Evolutionary conservation across 2,329 filamentous ascomycete species (phyloP), one percentile per base, ranked within the genome.

Genomic region (Sporothrix sp.): DNA sequence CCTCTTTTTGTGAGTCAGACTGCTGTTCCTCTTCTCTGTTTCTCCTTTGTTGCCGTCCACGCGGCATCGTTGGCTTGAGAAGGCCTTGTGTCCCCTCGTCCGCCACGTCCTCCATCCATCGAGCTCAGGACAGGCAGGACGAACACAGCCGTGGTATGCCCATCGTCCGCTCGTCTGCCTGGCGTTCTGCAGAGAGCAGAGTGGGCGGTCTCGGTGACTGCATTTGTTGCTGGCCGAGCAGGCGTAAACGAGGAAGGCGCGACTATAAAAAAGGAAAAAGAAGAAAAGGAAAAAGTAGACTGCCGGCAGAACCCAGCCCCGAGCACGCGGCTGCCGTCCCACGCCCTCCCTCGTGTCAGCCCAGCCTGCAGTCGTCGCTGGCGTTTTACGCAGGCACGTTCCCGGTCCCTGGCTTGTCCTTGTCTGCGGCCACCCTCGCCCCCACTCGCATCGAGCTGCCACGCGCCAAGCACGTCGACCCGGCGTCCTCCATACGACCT

Each of bases 151-250:
- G n/a, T n/a, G n/a, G n/a, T n/a, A n/a, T n/a, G n/a, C n/a, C n/a
- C n/a, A n/a, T n/a, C n/a, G n/a, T n/a, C n/a, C n/a, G n/a, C n/a
- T n/a, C n/a, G n/a, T n/a, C n/a, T n/a, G n/a, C n/a, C n/a, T n/a
- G n/a, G n/a, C n/a, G n/a, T n/a, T n/a, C n/a, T n/a, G n/a, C n/a
- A n/a, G n/a, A n/a, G n/a, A 28, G 30, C 18, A 21, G 32, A 23
- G 40, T n/a, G 27, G 40, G 40, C 40, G 33, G 42, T 35, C 42
- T 45, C 42, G 42, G 42, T 45, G 42, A 45, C 42, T 45, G 42
- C 13, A 33, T 45, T 23, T n/a, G 25, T 25, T 32, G 40, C 28
- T 45, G 42, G 30, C 42, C 42, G 42, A 45, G 13, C 7, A n/a
- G 14, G 10, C 16, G 21, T 25, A 9, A 3, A 27, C 10, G 14